Conservation (phyloP, 352 stramenopile genomes). For the Phytophthora sp. region DNA sequence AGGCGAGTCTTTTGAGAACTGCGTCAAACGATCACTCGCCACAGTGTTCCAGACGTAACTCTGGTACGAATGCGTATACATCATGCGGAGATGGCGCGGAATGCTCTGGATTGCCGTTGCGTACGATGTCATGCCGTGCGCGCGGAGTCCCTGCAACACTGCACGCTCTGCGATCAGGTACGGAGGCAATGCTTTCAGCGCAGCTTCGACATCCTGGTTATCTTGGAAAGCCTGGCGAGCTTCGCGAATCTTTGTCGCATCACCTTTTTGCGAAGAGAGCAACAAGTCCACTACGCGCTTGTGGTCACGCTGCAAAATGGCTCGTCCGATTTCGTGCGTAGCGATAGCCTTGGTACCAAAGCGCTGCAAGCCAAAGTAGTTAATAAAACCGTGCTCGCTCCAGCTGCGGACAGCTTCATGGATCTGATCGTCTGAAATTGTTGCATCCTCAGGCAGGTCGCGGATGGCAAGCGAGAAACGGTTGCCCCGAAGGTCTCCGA, state of each 20-base stretch:
- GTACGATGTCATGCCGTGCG: slow-evolving; percentile 62
- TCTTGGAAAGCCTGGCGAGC: slow-evolving; percentile 72
- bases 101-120: slow-evolving; percentile 77
- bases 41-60: slow-evolving; percentile 97
- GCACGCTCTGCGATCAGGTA: slow-evolving; percentile 86
- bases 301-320: slow-evolving; percentile 93
- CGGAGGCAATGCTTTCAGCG: slow-evolving; percentile 68
- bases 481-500: slow-evolving; percentile 94
- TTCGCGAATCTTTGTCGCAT: slow-evolving; percentile 77
- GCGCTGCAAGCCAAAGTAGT: slow-evolving; percentile 98
- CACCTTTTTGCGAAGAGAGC: slow-evolving; percentile 80
- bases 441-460: slow-evolving; percentile 72
- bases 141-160: slow-evolving; percentile 67
- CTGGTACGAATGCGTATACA: slow-evolving; percentile 94
- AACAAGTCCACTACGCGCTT: slow-evolving; percentile 92
- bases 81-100: slow-evolving; percentile 88
- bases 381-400: slow-evolving; percentile 93
- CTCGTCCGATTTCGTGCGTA: slow-evolving; percentile 91
- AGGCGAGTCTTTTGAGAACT: slow-evolving; percentile 64
- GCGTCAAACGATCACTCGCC: slow-evolving; percentile 89
- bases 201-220: slow-evolving; percentile 55
- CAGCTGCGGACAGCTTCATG: slow-evolving; percentile 76
- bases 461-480: slow-evolving; percentile 95
- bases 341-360: slow-evolving; percentile 93
- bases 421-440: slow-evolving; percentile 69